Base-by-base conservation (phyloP, 225 moss, liverwort and hornwort species). In the Pleurozium schreberi region DNA sequence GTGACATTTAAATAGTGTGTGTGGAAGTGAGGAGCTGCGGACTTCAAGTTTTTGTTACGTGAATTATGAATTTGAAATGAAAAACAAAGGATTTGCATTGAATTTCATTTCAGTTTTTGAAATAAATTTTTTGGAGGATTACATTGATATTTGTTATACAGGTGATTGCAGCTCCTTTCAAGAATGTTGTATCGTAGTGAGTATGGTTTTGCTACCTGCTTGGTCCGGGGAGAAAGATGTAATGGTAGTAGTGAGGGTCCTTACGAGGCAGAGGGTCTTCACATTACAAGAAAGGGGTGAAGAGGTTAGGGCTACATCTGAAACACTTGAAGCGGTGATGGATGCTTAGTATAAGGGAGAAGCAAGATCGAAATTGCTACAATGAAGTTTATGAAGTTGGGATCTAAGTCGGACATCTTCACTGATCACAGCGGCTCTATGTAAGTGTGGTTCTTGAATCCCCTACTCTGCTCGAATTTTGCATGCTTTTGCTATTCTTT, bases 361-460 rank as follows among this genome's bases (percentile, higher is more conserved):
- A 81, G 75, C 77, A 69, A 88, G 87, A 69, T 83, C 85, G 49
- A 86, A 69, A 85, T 88, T 82, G 91, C 83, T 42, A 89, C 87
- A 83, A 94, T 94, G 94, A 94, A 94, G 94, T 94, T 92, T 85
- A 94, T 94, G 94, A 94, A 92, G 82, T 82, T 94, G 89, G 94
- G 92, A 73, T 91, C 89, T 74, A 94, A 94, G 89, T 87, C 34
- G 67, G 90, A 94, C 86, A 49, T 90, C 80, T 94, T 94, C 75
- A 88, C 81, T 49, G 88, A 68, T 79, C 53, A 73, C 25, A 83
- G 83, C 77, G 89, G 83, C 78, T 88, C 87, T 18, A 92, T 89
- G 94, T 94, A 94, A 88, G 92, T 90, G 88, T 69, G 57, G 75
- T 74, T 84, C 30, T 50, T 64, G 82, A 85, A 82, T 73, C 80